Base-by-base conservation (phyloP, 176 grass and related monocot genomes). In the Oryza rufipogon region DNA sequence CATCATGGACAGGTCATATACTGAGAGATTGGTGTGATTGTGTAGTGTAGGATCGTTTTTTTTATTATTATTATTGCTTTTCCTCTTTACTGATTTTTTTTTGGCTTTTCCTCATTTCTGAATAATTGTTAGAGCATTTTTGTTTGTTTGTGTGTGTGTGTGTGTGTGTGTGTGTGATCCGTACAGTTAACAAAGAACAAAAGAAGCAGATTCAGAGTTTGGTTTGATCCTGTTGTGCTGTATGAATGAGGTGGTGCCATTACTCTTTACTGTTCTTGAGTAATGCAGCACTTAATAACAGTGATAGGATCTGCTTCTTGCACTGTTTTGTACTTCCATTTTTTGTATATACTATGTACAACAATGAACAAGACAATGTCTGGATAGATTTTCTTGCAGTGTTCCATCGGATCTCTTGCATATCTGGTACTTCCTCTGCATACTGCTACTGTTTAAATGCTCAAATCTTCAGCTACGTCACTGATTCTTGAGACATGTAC, bases 151-250 rank as follows among this genome's bases (percentile, higher is more conserved):
- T 67, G 45, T 70, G 72, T 71, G 28, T 28, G 28, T n/a, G 38
- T 67, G 45, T 70, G 72, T 71, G 28, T 28, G 28, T 28, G 39
- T 41, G 36, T 6, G 36, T 6, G 36, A 28, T 14, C 52, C 9
- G 74, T 83, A 83, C 84, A 86, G 74, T 86, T 87, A 79, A 80
- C 51, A 80, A 66, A 80, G 14, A 66, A 84, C 22, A 12, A 64
- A 32, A 58, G 26, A 48, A 32, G 71, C 54, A 16, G 52, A 74
- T 69, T 36, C 46, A 64, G 54, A 63, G 22, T 38, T 36, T 36
- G 36, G 36, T 38, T 38, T 41, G 39, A 41, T 41, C 7, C 39
- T 41, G 39, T 7, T 14, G 6, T 72, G 77, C 38, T 34, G 78
- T 79, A 28, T 60, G 39, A 8, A 11, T 73, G 36, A 48, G 81